A percentile compares a stretch with the other conserved stretches of the same genome.
phyloP scores from a whole-genome alignment of 768 basidiomycete genomes.

The Kwoniella sp. region DNA sequence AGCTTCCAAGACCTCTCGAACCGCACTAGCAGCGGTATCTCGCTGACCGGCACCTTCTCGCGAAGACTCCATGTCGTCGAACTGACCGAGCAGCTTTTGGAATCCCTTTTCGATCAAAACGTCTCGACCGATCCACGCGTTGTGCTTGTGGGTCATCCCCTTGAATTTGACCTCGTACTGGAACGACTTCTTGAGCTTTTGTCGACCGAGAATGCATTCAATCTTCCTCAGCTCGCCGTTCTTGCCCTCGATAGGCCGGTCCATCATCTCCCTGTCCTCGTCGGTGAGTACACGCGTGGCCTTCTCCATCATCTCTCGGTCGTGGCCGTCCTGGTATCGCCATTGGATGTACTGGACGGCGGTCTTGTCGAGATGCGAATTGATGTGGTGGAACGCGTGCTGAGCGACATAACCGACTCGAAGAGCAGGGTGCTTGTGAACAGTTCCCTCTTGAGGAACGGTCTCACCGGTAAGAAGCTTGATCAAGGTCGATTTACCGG shows the following conservation, averaged over 20 bases:
- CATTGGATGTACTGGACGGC: conserved; percentile 96
- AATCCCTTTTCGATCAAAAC: conserved; percentile 83
- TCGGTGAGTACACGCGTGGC: conserved; percentile 84
- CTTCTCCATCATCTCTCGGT: conserved; percentile 91
- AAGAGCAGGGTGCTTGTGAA: conserved; percentile 90
- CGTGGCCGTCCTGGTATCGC: conserved; percentile 98
- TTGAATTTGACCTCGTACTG: conserved; percentile 74
- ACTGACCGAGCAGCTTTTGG: conserved; percentile 85
- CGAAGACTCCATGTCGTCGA: conserved; percentile 94
- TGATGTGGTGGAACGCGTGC: conserved; percentile 94
- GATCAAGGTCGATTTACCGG: conserved; percentile 93
- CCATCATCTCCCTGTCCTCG: conserved; percentile 76
- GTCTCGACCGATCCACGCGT: conserved; percentile 89
- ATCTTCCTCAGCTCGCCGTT: conserved; percentile 88
- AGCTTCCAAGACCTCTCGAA: conserved; percentile 90
- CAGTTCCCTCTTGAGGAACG: conserved; percentile 82
- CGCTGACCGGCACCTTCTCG: conserved; percentile 90
- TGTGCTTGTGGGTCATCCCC: conserved; percentile 62
- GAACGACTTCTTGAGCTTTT: conserved; percentile 94
- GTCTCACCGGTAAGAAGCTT: conserved; percentile 94
- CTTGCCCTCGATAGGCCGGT: conserved; percentile 85
- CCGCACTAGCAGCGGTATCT: conserved; percentile 76
- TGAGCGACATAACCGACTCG: conserved; percentile 97
- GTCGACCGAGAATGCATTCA: conserved; percentile 78
- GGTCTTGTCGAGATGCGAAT: conserved; percentile 84